Evolutionary conservation across 371 early-diverging fungal genomes (phyloP).

Genomic region (Mortierella sp.): DNA sequence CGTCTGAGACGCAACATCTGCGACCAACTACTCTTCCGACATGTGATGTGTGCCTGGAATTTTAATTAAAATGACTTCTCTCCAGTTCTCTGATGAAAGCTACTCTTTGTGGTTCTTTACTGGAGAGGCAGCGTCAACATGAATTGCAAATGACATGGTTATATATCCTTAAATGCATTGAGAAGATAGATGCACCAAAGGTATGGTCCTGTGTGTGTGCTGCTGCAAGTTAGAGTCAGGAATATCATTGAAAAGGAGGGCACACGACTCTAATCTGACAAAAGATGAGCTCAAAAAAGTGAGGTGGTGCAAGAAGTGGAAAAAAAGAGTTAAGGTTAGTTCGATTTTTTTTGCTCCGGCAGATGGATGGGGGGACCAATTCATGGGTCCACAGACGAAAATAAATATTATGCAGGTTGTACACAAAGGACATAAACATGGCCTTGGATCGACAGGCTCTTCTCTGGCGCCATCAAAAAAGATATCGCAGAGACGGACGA

Average conservation of each 20-base stretch:
- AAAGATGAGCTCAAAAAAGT: background rate
- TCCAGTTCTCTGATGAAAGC: too few species aligned
- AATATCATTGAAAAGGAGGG: background rate
- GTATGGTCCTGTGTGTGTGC: background rate
- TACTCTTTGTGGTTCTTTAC: background rate
- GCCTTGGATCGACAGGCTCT: conserved; percentile 1
- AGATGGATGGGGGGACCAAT: too few species aligned
- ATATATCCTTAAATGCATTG: background rate
- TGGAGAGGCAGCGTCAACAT: background rate
- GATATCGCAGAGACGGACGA: background rate
- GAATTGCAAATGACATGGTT: too few species aligned
- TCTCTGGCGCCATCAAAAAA: background rate
- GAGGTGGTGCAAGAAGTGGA: background rate
- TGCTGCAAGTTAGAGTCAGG: background rate
- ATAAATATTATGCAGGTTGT: background rate
- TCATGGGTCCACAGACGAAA: background rate
- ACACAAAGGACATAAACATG: background rate
- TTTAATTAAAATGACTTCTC: too few species aligned
- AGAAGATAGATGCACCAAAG: background rate
- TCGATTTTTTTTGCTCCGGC: background rate
- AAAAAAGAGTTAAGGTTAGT: conserved; percentile 6
- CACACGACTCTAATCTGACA: background rate
- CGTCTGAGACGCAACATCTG: background rate
- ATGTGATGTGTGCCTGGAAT: background rate
- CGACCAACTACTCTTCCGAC: background rate